These are phyloP conservation scores for Scutellaria barbata DNA, from an alignment of 257 asterid genomes.

Conservation along the genomic window DNA sequence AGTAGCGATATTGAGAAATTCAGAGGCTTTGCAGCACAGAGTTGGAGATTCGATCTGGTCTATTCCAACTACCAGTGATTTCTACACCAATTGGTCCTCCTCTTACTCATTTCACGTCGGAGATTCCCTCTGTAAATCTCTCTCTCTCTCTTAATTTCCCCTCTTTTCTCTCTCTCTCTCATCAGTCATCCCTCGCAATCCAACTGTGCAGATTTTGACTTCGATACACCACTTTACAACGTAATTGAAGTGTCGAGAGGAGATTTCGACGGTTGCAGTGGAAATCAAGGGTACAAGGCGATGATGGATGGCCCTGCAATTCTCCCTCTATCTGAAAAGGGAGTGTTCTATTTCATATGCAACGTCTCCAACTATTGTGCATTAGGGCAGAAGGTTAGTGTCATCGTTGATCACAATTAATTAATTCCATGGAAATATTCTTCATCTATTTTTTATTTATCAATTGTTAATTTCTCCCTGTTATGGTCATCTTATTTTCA, in stretches of 20 bases:
- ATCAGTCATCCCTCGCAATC: too few species aligned
- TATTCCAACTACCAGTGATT: slow-evolving; percentile 54
- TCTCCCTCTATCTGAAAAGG: slow-evolving; percentile 43
- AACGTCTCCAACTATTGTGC: slow-evolving; percentile 60
- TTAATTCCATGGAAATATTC: too few species aligned
- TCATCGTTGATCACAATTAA: slow-evolving; percentile 37
- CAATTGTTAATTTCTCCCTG: too few species aligned
- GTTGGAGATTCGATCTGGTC: slow-evolving; percentile 83
- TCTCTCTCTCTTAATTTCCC: background rate
- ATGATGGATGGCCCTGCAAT: slow-evolving; percentile 55
- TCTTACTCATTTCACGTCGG: slow-evolving; percentile 52
- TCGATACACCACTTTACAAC: slow-evolving; percentile 56
- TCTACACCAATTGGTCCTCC: slow-evolving; percentile 74
- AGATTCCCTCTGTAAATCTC: slow-evolving; percentile 60
- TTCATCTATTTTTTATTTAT: too few species aligned
- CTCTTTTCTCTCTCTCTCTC: background rate
- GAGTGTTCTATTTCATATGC: slow-evolving; percentile 62
- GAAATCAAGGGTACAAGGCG: slow-evolving; percentile 46
- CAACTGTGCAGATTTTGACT: slow-evolving; percentile 64
- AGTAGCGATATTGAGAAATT: background rate
- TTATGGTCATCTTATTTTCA: background rate
- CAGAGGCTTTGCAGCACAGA: slow-evolving; percentile 34
- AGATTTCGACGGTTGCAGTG: slow-evolving; percentile 54
- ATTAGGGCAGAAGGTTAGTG: slow-evolving; percentile 57
- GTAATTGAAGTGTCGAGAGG: slow-evolving; percentile 62